phyloP scores from a whole-genome alignment of 441 rosid species.

The Populus hybrid region DNA sequence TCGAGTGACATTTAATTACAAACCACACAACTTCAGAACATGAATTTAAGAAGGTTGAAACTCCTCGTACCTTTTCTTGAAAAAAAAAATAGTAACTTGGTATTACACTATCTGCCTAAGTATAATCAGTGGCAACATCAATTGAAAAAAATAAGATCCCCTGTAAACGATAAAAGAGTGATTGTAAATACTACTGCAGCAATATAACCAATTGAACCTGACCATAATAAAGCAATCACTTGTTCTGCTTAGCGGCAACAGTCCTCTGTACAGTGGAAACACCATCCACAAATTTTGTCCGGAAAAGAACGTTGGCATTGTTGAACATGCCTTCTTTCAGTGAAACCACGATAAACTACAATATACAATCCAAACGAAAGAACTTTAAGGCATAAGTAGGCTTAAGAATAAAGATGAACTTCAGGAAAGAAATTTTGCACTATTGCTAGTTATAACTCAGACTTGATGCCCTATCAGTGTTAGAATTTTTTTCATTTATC shows the following conservation, averaged over 20 bases:
- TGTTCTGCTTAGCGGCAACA: conserved; percentile 63
- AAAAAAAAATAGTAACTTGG: neutral
- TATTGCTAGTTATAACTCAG: neutral
- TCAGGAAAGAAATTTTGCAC: neutral
- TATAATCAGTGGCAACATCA: neutral
- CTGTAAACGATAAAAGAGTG: neutral
- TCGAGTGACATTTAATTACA: neutral
- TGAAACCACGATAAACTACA: conserved; percentile 95
- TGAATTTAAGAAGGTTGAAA: neutral
- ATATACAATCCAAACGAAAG: conserved; percentile 1
- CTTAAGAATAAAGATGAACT: neutral
- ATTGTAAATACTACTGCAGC: neutral
- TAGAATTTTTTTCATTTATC: neutral
- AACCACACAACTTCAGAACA: neutral
- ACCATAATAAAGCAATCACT: conserved; percentile 31
- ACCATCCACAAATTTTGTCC: conserved; percentile 97
- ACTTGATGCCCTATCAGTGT: neutral
- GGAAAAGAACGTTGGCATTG: conserved; percentile 94
- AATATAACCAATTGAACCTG: neutral
- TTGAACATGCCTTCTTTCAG: conserved; percentile 99
- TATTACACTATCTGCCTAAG: neutral
- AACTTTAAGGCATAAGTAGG: neutral
- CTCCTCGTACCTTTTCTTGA: neutral
- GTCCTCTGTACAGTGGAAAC: conserved; percentile 95
- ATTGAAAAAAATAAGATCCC: too few species aligned